Base-by-base conservation (phyloP, 2,329 filamentous ascomycete genomes). In the Pezizomycotina sp. region DNA sequence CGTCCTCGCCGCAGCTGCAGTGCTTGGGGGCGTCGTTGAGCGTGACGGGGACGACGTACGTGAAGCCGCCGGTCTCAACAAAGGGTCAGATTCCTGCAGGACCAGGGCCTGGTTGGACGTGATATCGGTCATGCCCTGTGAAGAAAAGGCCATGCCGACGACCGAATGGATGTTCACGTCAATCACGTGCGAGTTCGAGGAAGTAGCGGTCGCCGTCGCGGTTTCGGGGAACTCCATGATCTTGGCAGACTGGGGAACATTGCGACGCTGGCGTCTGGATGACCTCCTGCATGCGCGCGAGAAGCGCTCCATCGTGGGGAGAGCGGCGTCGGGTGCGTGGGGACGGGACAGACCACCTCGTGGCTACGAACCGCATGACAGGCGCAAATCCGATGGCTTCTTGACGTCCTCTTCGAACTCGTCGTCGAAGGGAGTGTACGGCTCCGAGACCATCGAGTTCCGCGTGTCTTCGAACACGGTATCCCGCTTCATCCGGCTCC, bases 91-190 rank as follows among this genome's bases (percentile, higher is more conserved):
- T 20, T 44, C 41, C 20, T 44, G 41, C 25, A 39, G 41, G 8
- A 44, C 41, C 21, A 44, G 24, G 6, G 41, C 33, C 13, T 30
- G 31, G 22, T 44, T 44, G 10, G 32, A 20, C 12, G 36, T 40
- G 26, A 44, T 44, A 32, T 44, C 41, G 21, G 40, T 44, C 41
- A 44, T 44, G 12, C 26, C 30, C 22, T 44, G 41, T 20, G 41
- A 37, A 23, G 36, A 36, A 31, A 44, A 44, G 26, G 39, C 41
- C 41, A 44, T 44, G 7, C 36, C 41, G 4, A 44, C 41, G 14
- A 44, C 41, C 5, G 41, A 44, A 4, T 40, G 36, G 4, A 44
- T 22, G 13, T 44, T 44, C 26, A 44, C 41, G 15, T 44, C 41
- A 20, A 44, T 44, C 15, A 44, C 41, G 12, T 44, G 41, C 9